Percentiles rank a stretch among this genome's conserved stretches.
phyloP scores from a whole-genome alignment of 371 early-diverging fungal species.

The Mucor saturninus region DNA sequence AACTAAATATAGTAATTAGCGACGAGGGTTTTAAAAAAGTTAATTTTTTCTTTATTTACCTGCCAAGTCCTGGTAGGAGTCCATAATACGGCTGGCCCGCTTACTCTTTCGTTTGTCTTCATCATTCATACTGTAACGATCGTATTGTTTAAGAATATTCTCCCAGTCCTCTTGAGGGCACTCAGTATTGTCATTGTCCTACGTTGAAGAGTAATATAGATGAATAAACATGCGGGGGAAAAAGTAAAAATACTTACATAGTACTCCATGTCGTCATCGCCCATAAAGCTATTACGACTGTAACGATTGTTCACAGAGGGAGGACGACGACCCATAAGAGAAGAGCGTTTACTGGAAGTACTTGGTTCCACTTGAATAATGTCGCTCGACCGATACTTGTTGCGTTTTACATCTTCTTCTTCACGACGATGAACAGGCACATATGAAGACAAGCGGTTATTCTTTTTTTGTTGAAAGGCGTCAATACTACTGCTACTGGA shows the following conservation, averaged over 20 bases:
- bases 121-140: slow-evolving; percentile 39
- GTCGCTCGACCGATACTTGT: slow-evolving; percentile 17
- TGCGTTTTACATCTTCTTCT: slow-evolving; percentile 21
- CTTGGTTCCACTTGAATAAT: slow-evolving; percentile 14
- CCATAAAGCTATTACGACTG: slow-evolving; percentile 30
- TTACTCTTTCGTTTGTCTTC: slow-evolving; percentile 37
- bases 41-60: slow-evolving; percentile 30
- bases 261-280: slow-evolving; percentile 25
- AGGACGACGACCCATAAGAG: slow-evolving; percentile 22
- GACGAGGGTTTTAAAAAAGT: not conserved
- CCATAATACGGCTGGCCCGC: slow-evolving; percentile 47
- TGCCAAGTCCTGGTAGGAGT: slow-evolving; percentile 43
- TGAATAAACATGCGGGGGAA: too few relatives aligned
- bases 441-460: slow-evolving; percentile 28
- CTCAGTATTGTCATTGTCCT: slow-evolving; percentile 24
- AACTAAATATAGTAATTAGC: slow-evolving; percentile 16
- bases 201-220: not conserved
- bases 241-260: slow-evolving; percentile 17
- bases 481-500: slow-evolving; percentile 2
- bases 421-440: slow-evolving; percentile 45
- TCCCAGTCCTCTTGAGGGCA: slow-evolving; percentile 46
- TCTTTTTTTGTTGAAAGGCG: slow-evolving; percentile 13
- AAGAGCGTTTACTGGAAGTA: slow-evolving; percentile 20
- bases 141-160: slow-evolving; percentile 51
- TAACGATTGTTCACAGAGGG: slow-evolving; percentile 21